These are phyloP conservation scores for Chaetomium olivaceum DNA, from an alignment of 2,329 filamentous ascomycete genomes.

Conservation along the genomic window DNA sequence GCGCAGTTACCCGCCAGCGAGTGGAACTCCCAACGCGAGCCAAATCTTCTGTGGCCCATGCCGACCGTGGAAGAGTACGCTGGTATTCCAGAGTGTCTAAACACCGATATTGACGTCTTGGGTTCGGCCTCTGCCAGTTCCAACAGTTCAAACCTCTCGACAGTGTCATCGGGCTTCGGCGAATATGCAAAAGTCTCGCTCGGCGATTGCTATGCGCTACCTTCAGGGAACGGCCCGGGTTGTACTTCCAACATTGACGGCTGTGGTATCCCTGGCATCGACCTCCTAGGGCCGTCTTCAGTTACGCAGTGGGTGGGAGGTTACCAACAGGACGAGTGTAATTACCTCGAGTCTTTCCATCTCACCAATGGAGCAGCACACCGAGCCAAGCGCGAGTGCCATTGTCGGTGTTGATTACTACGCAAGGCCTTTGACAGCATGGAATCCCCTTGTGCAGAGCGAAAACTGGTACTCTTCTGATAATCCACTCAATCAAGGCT, in stretches of 20 bases:
- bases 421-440: constrained; percentile 1
- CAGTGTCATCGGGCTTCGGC: not conserved
- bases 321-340: not conserved
- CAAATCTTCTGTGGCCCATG: not conserved
- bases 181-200: not conserved
- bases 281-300: not conserved
- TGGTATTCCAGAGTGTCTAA: not conserved
- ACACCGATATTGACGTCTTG: not conserved
- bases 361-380: not conserved
- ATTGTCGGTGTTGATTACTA: not conserved
- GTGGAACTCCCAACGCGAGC: not conserved
- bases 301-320: not conserved
- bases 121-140: not conserved
- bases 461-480: not conserved
- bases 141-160: too few species aligned
- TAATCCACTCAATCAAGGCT: not conserved
- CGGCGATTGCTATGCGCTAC: not conserved
- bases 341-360: not conserved
- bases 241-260: not conserved
- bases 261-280: not conserved
- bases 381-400: not conserved
- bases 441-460: not conserved
- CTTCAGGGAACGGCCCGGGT: not conserved
- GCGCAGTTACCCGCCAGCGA: not conserved
- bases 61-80: not conserved